Conservation (phyloP, 1,139 yeast genomes). For the Kurtzmaniella quercitrusa region DNA sequence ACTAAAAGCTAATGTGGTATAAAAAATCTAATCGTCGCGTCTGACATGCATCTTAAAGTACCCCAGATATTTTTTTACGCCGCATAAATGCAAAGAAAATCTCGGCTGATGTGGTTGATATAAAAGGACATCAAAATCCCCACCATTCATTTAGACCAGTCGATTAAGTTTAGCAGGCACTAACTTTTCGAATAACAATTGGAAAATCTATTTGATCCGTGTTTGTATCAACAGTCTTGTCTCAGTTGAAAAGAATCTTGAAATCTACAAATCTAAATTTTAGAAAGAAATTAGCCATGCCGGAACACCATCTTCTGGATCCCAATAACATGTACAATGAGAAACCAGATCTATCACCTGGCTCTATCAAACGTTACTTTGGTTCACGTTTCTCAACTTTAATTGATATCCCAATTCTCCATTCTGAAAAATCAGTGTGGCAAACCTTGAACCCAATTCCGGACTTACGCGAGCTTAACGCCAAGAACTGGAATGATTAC, state of each 20-base stretch:
- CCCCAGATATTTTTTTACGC: neutral
- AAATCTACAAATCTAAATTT: neutral
- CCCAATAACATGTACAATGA: constrained; percentile 10
- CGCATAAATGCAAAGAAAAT: neutral
- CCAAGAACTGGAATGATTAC: constrained; percentile 60
- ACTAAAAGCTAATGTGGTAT: neutral
- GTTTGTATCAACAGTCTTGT: no score
- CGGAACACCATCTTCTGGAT: neutral
- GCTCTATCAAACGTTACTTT: constrained; percentile 27
- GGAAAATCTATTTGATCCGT: no score
- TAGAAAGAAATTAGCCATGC: neutral
- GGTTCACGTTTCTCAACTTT: constrained; percentile 26
- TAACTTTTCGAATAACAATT: no score
- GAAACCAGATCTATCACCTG: constrained; percentile 18
- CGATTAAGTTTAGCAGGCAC: no score
- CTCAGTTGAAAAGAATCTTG: no score
- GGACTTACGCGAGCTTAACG: constrained; percentile 40
- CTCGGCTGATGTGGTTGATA: neutral
- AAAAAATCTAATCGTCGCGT: no score
- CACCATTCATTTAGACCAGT: no score
- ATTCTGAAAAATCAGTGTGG: constrained; percentile 11
- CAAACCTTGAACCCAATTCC: constrained; percentile 51
- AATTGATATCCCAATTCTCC: constrained; percentile 13
- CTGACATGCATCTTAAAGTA: neutral
- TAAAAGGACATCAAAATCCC: neutral